A percentile compares a stretch with the other conserved stretches of the same genome.
These are phyloP conservation scores for Fonsecaea pedrosoi DNA, from an alignment of 2,329 filamentous ascomycete species.

Conservation along the genomic window DNA sequence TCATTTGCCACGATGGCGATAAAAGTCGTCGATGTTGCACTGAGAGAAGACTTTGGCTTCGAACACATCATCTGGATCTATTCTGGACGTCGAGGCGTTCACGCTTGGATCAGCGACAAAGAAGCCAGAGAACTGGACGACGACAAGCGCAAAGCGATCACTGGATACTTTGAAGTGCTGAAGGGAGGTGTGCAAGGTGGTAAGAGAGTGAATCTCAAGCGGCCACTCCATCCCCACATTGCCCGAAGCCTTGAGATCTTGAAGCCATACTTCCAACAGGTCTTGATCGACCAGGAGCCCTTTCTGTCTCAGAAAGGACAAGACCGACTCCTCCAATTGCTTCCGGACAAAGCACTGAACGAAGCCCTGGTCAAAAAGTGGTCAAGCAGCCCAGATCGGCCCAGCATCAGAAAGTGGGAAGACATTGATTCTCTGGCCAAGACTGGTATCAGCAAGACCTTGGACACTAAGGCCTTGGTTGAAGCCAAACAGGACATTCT, in stretches of 20 bases:
- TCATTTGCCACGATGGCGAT: constrained; percentile 97
- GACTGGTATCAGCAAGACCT: constrained; percentile 71
- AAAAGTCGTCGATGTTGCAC: constrained; percentile 83
- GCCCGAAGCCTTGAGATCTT: constrained; percentile 84
- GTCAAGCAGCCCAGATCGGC: constrained; percentile 79
- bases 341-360: constrained; percentile 79
- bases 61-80: constrained; percentile 98
- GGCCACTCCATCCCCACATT: constrained; percentile 89
- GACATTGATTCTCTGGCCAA: constrained; percentile 90
- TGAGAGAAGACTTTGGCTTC: constrained; percentile 95
- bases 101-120: constrained; percentile 97
- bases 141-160: constrained; percentile 80
- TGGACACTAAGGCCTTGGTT: constrained; percentile 75
- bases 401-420: constrained; percentile 84
- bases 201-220: constrained; percentile 82
- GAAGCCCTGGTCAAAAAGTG: constrained; percentile 87
- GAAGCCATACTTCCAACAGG: constrained; percentile 83
- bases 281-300: constrained; percentile 84
- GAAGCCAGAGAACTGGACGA: constrained; percentile 85
- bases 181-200: constrained; percentile 83
- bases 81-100: constrained; percentile 91
- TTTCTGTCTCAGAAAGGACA: constrained; percentile 75
- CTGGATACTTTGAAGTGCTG: constrained; percentile 88
- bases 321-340: constrained; percentile 78
- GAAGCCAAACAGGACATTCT: constrained; percentile 96